A percentile compares a stretch with the other conserved stretches of the same genome.
Conservation (phyloP, 306 rosid genomes). For the Fragaria ananassa region DNA sequence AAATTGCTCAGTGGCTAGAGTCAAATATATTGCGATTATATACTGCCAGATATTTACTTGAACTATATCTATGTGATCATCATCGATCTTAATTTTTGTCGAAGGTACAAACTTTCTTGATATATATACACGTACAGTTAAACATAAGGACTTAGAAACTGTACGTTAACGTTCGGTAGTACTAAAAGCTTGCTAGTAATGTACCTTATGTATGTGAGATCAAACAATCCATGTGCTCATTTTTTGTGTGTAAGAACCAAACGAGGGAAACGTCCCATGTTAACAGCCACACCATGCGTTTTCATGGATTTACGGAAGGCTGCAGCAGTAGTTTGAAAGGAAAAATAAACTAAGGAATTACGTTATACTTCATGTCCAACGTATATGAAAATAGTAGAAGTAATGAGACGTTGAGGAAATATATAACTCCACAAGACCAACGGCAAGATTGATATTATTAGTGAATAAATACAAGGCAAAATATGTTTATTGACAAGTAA, state of each 20-base stretch:
- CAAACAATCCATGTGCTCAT: conserved; percentile 6
- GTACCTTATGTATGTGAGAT: not conserved
- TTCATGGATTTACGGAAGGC: not conserved
- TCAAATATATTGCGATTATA: not conserved
- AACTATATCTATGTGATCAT: not conserved
- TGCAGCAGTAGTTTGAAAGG: not conserved
- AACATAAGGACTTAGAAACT: not conserved
- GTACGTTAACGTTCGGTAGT: not conserved
- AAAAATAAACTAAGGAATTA: not conserved
- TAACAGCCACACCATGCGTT: not conserved
- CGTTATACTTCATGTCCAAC: not conserved
- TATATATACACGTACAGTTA: not conserved
- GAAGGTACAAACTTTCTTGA: not conserved
- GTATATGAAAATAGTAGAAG: not conserved
- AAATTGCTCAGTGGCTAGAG: not conserved
- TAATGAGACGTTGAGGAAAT: no score
- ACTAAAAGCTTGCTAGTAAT: not conserved
- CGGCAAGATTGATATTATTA: no score
- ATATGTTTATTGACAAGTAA: not conserved
- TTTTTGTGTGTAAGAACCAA: no score
- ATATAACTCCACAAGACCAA: no score
- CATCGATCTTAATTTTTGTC: not conserved
- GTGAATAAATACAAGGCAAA: not conserved
- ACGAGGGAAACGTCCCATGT: not conserved
- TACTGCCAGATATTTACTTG: not conserved